A percentile compares a stretch with the other conserved stretches of the same genome.
These are phyloP conservation scores for Suillus weaverae DNA, from an alignment of 768 basidiomycete species.

Conservation along the genomic window DNA sequence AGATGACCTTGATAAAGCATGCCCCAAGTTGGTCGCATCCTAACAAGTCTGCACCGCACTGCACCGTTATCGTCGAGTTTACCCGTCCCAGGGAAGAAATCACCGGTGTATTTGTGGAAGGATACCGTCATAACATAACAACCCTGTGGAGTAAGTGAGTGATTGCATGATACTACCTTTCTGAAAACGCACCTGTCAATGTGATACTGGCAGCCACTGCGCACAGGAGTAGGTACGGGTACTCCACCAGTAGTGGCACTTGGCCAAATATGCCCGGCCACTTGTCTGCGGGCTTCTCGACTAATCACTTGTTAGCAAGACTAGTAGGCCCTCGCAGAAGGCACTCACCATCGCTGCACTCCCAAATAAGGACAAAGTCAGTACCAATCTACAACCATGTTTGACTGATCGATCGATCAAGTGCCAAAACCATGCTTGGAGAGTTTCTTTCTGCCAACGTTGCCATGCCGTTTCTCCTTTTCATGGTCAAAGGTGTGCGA, in stretches of 20 bases:
- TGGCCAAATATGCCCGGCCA: constrained; percentile 77
- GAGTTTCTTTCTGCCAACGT: constrained; percentile 95
- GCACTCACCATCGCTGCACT: constrained; percentile 74
- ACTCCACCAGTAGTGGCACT: constrained; percentile 65
- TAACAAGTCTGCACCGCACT: too few species aligned
- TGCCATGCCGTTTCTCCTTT: constrained; percentile 86
- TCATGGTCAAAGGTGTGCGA: constrained; percentile 84
- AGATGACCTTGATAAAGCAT: too few species aligned
- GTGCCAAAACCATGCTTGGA: constrained; percentile 79
- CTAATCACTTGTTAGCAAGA: constrained; percentile 39
- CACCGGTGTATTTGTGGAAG: constrained; percentile 98
- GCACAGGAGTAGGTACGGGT: constrained; percentile 92
- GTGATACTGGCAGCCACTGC: constrained; percentile 76
- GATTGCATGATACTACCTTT: neutral
- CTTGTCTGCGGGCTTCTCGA: constrained; percentile 82
- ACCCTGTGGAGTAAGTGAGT: constrained; percentile 49
- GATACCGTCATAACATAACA: constrained; percentile 98
- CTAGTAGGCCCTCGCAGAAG: neutral
- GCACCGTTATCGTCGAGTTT: constrained; percentile 91
- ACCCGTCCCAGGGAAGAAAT: constrained; percentile 98
- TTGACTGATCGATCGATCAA: constrained; percentile 51
- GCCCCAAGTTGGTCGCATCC: too few species aligned
- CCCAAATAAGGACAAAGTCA: constrained; percentile 83
- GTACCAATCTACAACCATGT: constrained; percentile 83
- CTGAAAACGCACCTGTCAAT: constrained; percentile 51